Conservation (phyloP, 2,329 filamentous ascomycete species). For the Cercospora citrullina region DNA sequence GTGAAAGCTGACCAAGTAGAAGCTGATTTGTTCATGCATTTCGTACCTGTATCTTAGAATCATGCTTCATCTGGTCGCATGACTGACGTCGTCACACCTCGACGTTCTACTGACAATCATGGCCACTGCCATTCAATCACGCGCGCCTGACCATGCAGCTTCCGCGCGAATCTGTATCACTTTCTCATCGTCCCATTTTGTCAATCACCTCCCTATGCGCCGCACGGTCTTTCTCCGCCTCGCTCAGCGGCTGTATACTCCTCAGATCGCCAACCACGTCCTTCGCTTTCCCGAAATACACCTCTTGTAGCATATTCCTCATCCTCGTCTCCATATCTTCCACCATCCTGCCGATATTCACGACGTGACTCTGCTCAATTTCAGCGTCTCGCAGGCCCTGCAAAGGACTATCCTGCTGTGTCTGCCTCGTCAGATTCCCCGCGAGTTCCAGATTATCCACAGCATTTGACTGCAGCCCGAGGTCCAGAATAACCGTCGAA, state of each 20-base stretch:
- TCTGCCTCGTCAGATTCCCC: constrained; percentile 96
- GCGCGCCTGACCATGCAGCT: not conserved
- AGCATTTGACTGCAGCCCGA: constrained; percentile 66
- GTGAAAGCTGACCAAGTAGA: not conserved
- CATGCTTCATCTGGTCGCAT: constrained; percentile 9
- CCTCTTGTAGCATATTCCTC: constrained; percentile 95
- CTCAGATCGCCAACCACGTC: constrained; percentile 95
- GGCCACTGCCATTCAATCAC: not conserved
- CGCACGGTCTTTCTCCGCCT: constrained; percentile 78
- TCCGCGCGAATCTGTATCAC: not conserved
- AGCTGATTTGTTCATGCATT: constrained; percentile 7
- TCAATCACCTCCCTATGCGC: constrained; percentile 86
- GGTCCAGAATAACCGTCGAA: constrained; percentile 88
- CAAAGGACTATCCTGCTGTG: constrained; percentile 86
- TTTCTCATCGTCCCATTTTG: constrained; percentile 42
- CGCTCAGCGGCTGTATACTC: constrained; percentile 81
- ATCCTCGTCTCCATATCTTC: constrained; percentile 99
- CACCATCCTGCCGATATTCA: constrained; percentile 88
- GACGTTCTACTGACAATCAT: not conserved
- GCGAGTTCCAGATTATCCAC: constrained; percentile 88
- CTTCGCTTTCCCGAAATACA: constrained; percentile 99
- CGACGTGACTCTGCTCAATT: constrained; percentile 88
- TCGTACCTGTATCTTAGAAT: constrained; percentile 9
- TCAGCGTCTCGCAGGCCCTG: constrained; percentile 51
- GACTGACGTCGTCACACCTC: not conserved